These are phyloP conservation scores for Nadsonia starkeyi-henricii DNA, from an alignment of 1,139 yeast genomes.

Conservation along the genomic window DNA sequence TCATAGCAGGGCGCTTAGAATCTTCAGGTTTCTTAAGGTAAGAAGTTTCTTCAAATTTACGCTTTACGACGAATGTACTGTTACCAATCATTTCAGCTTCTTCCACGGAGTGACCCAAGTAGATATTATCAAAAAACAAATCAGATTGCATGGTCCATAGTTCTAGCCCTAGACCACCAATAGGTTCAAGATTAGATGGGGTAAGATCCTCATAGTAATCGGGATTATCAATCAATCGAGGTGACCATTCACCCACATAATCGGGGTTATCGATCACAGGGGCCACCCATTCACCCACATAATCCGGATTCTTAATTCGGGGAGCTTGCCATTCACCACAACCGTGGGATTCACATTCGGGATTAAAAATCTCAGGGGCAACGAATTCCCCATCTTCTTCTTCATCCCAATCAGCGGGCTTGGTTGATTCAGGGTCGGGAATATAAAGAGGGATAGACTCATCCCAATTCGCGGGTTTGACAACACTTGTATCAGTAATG, in stretches of 20 bases:
- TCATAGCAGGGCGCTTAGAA: conserved; percentile 16
- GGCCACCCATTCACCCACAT: conserved; percentile 66
- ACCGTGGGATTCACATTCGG: conserved; percentile 53
- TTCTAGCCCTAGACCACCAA: conserved; percentile 81
- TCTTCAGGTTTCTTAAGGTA: conserved; percentile 19
- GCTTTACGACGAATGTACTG: conserved; percentile 52
- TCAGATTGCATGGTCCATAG: conserved; percentile 76
- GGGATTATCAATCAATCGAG: conserved; percentile 55
- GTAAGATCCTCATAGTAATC: conserved; percentile 42
- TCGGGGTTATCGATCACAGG: conserved; percentile 58
- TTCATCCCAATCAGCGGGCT: conserved; percentile 74
- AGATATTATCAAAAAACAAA: conserved; percentile 68
- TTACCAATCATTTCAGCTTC: conserved; percentile 83
- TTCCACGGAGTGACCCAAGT: conserved; percentile 63
- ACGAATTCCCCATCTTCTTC: conserved; percentile 79
- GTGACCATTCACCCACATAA: conserved; percentile 71
- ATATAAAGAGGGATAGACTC: conserved; percentile 46
- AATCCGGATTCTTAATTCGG: conserved; percentile 48
- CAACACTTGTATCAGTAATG: conserved; percentile 53
- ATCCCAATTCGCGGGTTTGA: conserved; percentile 68
- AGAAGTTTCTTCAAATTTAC: conserved; percentile 33
- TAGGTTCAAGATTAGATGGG: conserved; percentile 51
- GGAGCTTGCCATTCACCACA: conserved; percentile 72
- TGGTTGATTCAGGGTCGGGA: conserved; percentile 47
- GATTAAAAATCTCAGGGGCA: conserved; percentile 57